phyloP scores from a whole-genome alignment of 2,329 filamentous ascomycete species.

The Arachnomyces sp. region DNA sequence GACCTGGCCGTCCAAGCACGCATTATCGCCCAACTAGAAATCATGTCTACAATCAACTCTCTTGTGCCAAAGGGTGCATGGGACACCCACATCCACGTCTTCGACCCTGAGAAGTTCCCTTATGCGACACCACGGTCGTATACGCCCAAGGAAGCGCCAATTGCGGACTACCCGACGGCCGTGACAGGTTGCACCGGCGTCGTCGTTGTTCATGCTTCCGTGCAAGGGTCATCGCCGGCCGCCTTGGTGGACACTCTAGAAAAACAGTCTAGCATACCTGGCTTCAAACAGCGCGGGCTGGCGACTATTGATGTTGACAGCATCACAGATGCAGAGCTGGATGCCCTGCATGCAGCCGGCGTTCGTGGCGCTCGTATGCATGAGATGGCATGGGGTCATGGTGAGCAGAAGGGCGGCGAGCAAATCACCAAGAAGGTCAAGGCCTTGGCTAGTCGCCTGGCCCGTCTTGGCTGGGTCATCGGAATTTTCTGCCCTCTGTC shows the following conservation, averaged over 20 bases:
- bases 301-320: slow-evolving; percentile 10
- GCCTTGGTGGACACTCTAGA: slow-evolving; percentile 14
- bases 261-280: slow-evolving; percentile 4
- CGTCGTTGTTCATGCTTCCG: slow-evolving; percentile 18
- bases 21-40: background rate
- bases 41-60: no score
- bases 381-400: slow-evolving; percentile 18
- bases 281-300: slow-evolving; percentile 6
- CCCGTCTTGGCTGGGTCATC: slow-evolving; percentile 15
- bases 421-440: slow-evolving; percentile 12
- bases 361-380: slow-evolving; percentile 18
- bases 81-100: slow-evolving; percentile 18
- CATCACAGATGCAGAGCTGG: slow-evolving; percentile 16
- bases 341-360: slow-evolving; percentile 16
- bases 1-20: background rate
- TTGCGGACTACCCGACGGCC: slow-evolving; percentile 16
- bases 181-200: slow-evolving; percentile 15
- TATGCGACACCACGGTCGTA: slow-evolving; percentile 16
- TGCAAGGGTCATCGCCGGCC: slow-evolving; percentile 17
- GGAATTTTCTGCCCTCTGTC: slow-evolving; percentile 15
- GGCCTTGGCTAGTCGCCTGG: slow-evolving; percentile 10
- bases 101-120: slow-evolving; percentile 14
- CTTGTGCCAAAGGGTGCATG: slow-evolving; percentile 8
- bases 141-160: slow-evolving; percentile 15
- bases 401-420: slow-evolving; percentile 9